phyloP scores from a whole-genome alignment of 306 rosid species.

The Castanopsis chinensis region DNA sequence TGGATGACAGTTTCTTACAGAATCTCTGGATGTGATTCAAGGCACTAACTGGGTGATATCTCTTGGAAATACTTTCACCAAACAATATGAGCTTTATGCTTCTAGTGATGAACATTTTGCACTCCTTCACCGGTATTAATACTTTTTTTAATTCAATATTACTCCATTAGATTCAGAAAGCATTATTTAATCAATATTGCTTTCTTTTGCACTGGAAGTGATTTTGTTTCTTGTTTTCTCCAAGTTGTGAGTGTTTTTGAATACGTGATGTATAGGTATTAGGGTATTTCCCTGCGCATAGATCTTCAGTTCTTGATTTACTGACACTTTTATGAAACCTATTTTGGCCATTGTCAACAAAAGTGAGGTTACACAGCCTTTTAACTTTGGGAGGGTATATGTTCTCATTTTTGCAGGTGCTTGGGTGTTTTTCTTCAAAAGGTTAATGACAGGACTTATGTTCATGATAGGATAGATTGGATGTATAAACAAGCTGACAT shows the following conservation, averaged over 20 bases:
- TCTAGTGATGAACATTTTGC: constrained; percentile 89
- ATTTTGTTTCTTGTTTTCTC: not conserved
- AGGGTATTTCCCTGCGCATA: not conserved
- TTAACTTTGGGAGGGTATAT: constrained; percentile 13
- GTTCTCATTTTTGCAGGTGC: constrained; percentile 61
- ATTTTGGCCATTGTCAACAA: not conserved
- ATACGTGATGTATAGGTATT: not conserved
- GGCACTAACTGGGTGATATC: constrained; percentile 78
- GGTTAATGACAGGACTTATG: constrained; percentile 83
- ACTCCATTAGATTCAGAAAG: constrained; percentile 21
- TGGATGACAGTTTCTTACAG: constrained; percentile 79
- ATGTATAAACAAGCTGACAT: constrained; percentile 82
- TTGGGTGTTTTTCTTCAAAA: constrained; percentile 90
- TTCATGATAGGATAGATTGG: too few relatives aligned
- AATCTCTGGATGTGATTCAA: constrained; percentile 92
- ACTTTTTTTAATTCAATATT: constrained; percentile 7
- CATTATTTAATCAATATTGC: constrained; percentile 15
- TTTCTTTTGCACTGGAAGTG: not conserved
- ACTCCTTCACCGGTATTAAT: constrained; percentile 77
- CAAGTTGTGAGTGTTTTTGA: not conserved
- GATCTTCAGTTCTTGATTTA: not conserved
- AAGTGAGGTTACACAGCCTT: not conserved
- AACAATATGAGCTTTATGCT: constrained; percentile 86
- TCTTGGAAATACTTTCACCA: constrained; percentile 82
- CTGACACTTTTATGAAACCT: not conserved